Percentiles rank a stretch among this genome's conserved stretches.
Evolutionary conservation across 306 rosid genomes (phyloP).

Genomic region (Oxytropis ochrocephala): DNA sequence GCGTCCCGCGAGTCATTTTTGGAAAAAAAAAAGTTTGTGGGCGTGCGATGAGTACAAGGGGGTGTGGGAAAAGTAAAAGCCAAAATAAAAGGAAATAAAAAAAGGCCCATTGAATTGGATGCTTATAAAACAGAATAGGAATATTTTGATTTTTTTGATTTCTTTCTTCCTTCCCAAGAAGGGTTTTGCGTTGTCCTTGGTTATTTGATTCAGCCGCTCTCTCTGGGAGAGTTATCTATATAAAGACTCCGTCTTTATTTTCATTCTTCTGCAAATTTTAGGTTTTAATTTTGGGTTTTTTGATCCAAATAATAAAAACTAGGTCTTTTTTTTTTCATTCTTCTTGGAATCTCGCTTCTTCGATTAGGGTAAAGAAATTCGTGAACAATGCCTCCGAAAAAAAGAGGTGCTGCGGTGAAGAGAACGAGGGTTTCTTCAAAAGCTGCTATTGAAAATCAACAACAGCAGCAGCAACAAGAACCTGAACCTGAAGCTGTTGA

Average conservation of each 20-base stretch:
- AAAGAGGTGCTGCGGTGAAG: slow-evolving; percentile 22
- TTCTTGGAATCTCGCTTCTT: not conserved
- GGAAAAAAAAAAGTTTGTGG: too few species aligned
- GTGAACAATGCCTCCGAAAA: slow-evolving; percentile 26
- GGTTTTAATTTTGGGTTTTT: slow-evolving; percentile 1
- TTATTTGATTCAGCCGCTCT: not conserved
- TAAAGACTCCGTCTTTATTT: not conserved
- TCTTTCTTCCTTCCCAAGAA: not conserved
- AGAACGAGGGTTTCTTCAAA: slow-evolving; percentile 11
- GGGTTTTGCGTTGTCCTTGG: not conserved
- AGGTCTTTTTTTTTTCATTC: not conserved
- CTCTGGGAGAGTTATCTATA: not conserved
- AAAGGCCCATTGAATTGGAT: too few species aligned
- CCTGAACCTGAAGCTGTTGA: slow-evolving; percentile 29
- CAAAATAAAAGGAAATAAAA: too few species aligned
- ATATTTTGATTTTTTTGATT: not conserved
- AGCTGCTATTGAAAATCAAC: not conserved
- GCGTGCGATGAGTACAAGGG: too few species aligned
- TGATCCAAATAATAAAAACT: not conserved
- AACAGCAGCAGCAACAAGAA: not conserved
- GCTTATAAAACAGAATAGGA: too few species aligned
- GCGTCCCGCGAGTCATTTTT: too few species aligned
- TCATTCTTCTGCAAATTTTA: not conserved
- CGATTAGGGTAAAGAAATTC: not conserved
- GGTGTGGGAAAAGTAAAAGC: too few species aligned